Percentiles rank a stretch among this genome's conserved stretches.
Conservation (phyloP, 192 early-diverging fungal species). For the Coemansia interrupta region DNA sequence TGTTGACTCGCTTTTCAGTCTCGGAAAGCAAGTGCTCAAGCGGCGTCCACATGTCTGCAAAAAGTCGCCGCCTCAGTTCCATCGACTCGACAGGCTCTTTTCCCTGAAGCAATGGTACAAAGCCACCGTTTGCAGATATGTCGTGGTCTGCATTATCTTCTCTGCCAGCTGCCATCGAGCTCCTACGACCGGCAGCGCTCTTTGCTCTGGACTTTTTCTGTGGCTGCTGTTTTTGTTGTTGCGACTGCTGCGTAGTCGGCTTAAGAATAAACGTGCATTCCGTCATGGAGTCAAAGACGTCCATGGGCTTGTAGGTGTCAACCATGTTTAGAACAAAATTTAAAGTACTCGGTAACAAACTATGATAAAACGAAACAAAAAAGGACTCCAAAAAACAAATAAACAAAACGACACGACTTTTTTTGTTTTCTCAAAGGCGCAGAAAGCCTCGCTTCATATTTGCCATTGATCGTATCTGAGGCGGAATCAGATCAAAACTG, state of each 20-base stretch:
- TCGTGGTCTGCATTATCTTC: background rate
- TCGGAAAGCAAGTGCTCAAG: slow-evolving; percentile 40
- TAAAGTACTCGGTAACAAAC: background rate
- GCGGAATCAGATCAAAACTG: slow-evolving; percentile 31
- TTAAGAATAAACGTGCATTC: slow-evolving; percentile 52
- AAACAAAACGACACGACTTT: background rate
- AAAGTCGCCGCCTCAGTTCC: slow-evolving; percentile 50
- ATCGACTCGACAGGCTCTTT: slow-evolving; percentile 56
- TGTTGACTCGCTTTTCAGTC: slow-evolving; percentile 56
- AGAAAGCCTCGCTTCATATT: slow-evolving; percentile 44
- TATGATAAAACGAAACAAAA: background rate
- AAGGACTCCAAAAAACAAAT: slow-evolving; percentile 3
- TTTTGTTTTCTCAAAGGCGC: background rate
- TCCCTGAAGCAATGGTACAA: slow-evolving; percentile 59
- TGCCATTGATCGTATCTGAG: slow-evolving; percentile 31
- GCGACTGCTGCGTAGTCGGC: slow-evolving; percentile 14
- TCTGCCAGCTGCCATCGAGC: background rate
- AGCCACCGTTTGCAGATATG: slow-evolving; percentile 48
- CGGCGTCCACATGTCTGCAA: slow-evolving; percentile 55
- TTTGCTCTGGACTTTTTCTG: slow-evolving; percentile 6
- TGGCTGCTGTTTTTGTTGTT: slow-evolving; percentile 4
- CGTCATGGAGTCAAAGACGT: slow-evolving; percentile 52
- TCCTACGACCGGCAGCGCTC: background rate
- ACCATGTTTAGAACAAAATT: slow-evolving; percentile 15
- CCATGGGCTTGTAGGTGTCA: slow-evolving; percentile 39